phyloP scores from a whole-genome alignment of 1,284 basidiomycete species.

The Veloboletus limbatus region DNA sequence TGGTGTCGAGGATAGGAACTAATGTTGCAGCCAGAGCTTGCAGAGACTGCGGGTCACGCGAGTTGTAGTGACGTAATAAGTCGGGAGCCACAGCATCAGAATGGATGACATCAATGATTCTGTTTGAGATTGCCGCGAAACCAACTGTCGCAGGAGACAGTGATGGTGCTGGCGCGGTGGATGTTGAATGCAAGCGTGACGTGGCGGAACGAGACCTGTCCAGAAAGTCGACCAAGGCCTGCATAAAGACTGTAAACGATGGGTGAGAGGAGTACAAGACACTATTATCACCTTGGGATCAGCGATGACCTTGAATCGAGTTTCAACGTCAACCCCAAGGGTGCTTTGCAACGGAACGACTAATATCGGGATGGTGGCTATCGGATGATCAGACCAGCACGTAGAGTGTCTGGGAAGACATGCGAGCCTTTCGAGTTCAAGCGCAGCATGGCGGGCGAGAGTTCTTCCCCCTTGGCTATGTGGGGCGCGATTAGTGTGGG shows the following conservation, averaged over 20 bases:
- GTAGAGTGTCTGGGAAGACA: background rate
- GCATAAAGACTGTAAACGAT: conserved; percentile 7
- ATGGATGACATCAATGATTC: conserved; percentile 66
- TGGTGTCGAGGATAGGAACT: conserved; percentile 47
- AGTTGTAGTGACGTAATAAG: conserved; percentile 48
- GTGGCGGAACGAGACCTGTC: conserved; percentile 73
- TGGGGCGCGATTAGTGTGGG: background rate
- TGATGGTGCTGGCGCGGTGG: conserved; percentile 69
- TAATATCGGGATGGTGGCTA: conserved; percentile 81
- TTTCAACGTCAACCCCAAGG: conserved; percentile 67
- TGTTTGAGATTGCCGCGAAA: conserved; percentile 53
- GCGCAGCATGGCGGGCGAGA: conserved; percentile 62
- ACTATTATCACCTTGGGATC: conserved; percentile 59
- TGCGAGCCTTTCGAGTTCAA: conserved; percentile 70
- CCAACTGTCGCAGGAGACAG: conserved; percentile 81
- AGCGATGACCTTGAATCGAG: conserved; percentile 76
- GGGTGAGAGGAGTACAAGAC: background rate
- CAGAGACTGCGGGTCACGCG: conserved; percentile 47
- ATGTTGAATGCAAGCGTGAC: conserved; percentile 67
- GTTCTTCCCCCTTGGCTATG: conserved; percentile 67
- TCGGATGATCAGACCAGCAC: conserved; percentile 1
- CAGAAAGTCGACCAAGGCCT: conserved; percentile 79
- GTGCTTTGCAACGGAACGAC: conserved; percentile 80
- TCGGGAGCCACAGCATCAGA: conserved; percentile 53
- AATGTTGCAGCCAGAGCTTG: conserved; percentile 38